phyloP scores from a whole-genome alignment of 768 basidiomycete species.

The Suillus paluster region DNA sequence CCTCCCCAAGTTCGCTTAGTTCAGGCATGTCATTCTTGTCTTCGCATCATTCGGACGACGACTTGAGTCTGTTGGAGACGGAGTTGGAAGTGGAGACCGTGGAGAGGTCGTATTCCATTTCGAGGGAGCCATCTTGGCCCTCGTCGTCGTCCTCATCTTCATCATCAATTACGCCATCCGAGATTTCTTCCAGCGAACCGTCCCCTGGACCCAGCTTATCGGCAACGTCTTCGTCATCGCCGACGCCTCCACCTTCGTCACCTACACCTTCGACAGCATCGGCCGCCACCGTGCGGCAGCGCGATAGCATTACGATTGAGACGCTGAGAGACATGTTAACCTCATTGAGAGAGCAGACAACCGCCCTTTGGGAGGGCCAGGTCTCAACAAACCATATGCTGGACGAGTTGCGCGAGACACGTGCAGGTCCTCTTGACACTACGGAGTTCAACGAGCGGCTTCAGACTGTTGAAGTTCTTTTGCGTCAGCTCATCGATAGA shows the following conservation, averaged over 20 bases:
- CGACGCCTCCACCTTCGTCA: slow-evolving; percentile 40
- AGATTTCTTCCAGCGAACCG: slow-evolving; percentile 36
- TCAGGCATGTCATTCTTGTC: slow-evolving; percentile 51
- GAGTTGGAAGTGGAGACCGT: slow-evolving; percentile 33
- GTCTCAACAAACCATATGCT: slow-evolving; percentile 59
- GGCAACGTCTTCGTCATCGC: slow-evolving; percentile 40
- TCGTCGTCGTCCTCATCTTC: slow-evolving; percentile 41
- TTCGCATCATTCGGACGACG: slow-evolving; percentile 74
- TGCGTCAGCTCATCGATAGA: slow-evolving; percentile 17
- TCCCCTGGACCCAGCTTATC: slow-evolving; percentile 45
- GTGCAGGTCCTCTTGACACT: slow-evolving; percentile 44
- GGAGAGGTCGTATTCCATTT: slow-evolving; percentile 10
- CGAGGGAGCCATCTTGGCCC: slow-evolving; percentile 34
- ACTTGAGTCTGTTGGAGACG: slow-evolving; percentile 50
- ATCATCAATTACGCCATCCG: slow-evolving; percentile 35
- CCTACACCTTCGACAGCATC: slow-evolving; percentile 44
- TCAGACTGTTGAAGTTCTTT: slow-evolving; percentile 26
- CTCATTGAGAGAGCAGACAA: slow-evolving; percentile 61
- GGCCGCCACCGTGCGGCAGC: slow-evolving; percentile 40
- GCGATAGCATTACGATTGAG: slow-evolving; percentile 39
- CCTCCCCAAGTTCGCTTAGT: slow-evolving; percentile 43
- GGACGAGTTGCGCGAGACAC: slow-evolving; percentile 59
- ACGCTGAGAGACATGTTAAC: slow-evolving; percentile 58
- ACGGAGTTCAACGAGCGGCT: slow-evolving; percentile 42
- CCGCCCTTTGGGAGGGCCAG: slow-evolving; percentile 68